These are phyloP conservation scores for Noccaea bulbosa DNA, from an alignment of 345 rosid species.

Conservation along the genomic window DNA sequence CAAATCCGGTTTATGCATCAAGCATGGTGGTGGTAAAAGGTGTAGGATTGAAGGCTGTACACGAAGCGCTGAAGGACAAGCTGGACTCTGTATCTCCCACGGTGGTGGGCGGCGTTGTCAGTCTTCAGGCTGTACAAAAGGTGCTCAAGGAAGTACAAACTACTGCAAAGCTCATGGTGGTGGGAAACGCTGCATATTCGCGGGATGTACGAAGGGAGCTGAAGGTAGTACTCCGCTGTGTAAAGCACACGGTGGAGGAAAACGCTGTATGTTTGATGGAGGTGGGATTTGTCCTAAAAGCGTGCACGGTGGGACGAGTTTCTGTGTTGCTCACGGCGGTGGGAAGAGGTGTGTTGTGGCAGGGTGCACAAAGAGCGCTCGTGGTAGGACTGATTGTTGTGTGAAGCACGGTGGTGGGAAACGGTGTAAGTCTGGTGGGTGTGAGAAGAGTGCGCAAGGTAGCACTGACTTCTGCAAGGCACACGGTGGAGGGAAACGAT, in stretches of 20 bases:
- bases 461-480: slow-evolving; percentile 97
- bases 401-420: slow-evolving; percentile 96
- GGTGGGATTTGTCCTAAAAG: slow-evolving; percentile 98
- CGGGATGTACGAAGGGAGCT: slow-evolving; percentile 91
- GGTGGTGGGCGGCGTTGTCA: slow-evolving; percentile 98
- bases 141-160: slow-evolving; percentile 96
- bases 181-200: slow-evolving; percentile 89
- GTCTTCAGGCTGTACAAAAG: slow-evolving; percentile 61
- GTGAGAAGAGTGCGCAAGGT: slow-evolving; percentile 97
- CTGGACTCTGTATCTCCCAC: slow-evolving; percentile 92
- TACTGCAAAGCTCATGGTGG: slow-evolving; percentile 98
- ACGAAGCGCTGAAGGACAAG: slow-evolving; percentile 95
- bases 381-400: slow-evolving; percentile 95
- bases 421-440: slow-evolving; percentile 64
- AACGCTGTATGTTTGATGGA: slow-evolving; percentile 86
- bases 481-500: slow-evolving; percentile 93
- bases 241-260: slow-evolving; percentile 98
- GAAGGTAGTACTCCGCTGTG: slow-evolving; percentile 97
- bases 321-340: slow-evolving; percentile 97
- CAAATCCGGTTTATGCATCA: slow-evolving; percentile 90
- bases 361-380: slow-evolving; percentile 91
- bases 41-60: slow-evolving; percentile 79
- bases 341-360: slow-evolving; percentile 91
- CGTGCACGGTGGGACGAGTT: slow-evolving; percentile 91
- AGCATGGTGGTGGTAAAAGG: slow-evolving; percentile 96